These are phyloP conservation scores for Aspergillus terreus DNA, from an alignment of 2,329 filamentous ascomycete genomes.

Conservation along the genomic window DNA sequence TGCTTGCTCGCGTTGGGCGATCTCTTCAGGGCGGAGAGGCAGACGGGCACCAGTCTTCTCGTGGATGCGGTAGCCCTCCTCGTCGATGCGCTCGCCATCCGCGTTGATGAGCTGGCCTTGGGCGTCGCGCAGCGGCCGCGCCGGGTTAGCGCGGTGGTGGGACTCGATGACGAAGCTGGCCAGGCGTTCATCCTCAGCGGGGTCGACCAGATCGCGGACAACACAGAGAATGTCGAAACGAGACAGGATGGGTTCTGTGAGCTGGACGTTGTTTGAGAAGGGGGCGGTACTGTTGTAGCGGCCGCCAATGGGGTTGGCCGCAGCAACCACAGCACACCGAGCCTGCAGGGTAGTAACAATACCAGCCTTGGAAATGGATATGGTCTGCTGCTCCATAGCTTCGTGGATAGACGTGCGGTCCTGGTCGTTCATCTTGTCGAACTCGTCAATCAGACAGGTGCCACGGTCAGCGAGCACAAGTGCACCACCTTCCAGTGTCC, in stretches of 20 bases:
- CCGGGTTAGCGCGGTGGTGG: slow-evolving; percentile 82
- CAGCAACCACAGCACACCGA: slow-evolving; percentile 91
- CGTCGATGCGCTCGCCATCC: slow-evolving; percentile 56
- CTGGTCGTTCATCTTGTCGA: slow-evolving; percentile 99
- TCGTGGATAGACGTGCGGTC: slow-evolving; percentile 98
- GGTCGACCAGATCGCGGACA: slow-evolving; percentile 91
- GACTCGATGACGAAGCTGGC: slow-evolving; percentile 94
- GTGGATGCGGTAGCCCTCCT: slow-evolving; percentile 53
- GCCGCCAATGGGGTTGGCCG: slow-evolving; percentile 92
- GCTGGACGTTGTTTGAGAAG: slow-evolving; percentile 92
- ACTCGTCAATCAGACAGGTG: slow-evolving; percentile 95
- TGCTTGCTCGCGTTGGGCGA: slow-evolving; percentile 34
- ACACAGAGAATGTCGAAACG: slow-evolving; percentile 98
- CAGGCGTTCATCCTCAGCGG: slow-evolving; percentile 84
- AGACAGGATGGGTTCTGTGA: slow-evolving; percentile 94
- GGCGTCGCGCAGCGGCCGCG: slow-evolving; percentile 48
- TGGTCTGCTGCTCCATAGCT: slow-evolving; percentile 99
- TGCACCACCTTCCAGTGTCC: slow-evolving; percentile 94
- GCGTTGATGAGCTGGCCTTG: slow-evolving; percentile 42
- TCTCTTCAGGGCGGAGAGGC: slow-evolving; percentile 43
- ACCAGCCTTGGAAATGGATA: slow-evolving; percentile 97
- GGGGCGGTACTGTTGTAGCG: slow-evolving; percentile 96
- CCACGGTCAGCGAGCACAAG: slow-evolving; percentile 92
- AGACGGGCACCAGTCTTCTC: slow-evolving; percentile 35
- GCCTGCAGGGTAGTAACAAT: slow-evolving; percentile 97